Conservation (phyloP, 2,329 filamentous ascomycete genomes). For the Colletotrichum falcatum region DNA sequence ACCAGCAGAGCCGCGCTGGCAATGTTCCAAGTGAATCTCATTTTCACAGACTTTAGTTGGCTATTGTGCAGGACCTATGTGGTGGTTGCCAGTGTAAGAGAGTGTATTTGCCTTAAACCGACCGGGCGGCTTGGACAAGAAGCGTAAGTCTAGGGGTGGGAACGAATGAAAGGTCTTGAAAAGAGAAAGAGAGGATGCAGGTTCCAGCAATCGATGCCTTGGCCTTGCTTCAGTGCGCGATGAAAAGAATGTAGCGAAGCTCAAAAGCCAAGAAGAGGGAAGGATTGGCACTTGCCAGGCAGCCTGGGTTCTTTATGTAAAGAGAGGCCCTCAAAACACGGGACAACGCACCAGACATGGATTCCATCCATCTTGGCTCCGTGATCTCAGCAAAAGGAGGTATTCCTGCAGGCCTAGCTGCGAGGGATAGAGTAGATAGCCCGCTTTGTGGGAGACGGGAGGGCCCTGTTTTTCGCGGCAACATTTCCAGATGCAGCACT, state of each 20-base stretch:
- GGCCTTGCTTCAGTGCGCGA: constrained; percentile 37
- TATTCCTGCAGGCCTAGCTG: constrained; percentile 36
- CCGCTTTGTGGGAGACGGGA: constrained; percentile 15
- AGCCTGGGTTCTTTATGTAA: constrained; percentile 30
- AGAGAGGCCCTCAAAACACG: background rate
- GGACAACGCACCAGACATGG: constrained; percentile 22
- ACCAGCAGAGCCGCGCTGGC: constrained; percentile 39
- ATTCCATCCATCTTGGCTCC: constrained; percentile 17
- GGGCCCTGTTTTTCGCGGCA: constrained; percentile 26
- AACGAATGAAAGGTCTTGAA: constrained; percentile 33
- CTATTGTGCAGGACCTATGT: constrained; percentile 12
- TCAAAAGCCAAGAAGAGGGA: constrained; percentile 19
- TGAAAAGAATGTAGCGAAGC: constrained; percentile 37
- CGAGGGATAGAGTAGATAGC: constrained; percentile 39
- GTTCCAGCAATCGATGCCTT: constrained; percentile 41
- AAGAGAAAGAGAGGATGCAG: constrained; percentile 40
- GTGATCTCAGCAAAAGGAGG: constrained; percentile 14
- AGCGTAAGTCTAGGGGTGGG: constrained; percentile 22
- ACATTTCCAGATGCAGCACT: constrained; percentile 26
- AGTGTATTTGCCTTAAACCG: constrained; percentile 32
- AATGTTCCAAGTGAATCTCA: constrained; percentile 38
- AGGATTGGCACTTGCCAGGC: constrained; percentile 9
- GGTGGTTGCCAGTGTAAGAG: constrained; percentile 17
- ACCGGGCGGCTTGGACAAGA: constrained; percentile 37
- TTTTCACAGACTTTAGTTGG: constrained; percentile 5